Conservation (phyloP, 2,329 filamentous ascomycete species). For the Aspergillus vadensis region DNA sequence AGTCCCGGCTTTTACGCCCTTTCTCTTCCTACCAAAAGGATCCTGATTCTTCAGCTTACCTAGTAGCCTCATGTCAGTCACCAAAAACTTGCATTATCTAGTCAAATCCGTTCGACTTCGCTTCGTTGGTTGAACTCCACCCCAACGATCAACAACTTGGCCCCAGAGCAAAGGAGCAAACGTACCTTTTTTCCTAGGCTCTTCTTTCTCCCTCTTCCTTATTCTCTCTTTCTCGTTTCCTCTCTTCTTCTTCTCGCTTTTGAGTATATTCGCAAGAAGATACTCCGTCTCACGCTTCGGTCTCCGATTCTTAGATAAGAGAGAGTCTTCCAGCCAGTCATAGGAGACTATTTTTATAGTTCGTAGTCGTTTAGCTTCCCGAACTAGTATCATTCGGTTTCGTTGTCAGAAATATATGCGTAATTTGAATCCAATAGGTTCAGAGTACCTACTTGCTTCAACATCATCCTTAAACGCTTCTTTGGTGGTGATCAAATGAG, state of each 20-base stretch:
- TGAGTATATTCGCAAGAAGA: conserved; percentile 42
- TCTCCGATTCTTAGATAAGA: conserved; percentile 34
- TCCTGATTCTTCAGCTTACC: neutral
- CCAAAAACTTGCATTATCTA: too few relatives aligned
- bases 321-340: conserved; percentile 52
- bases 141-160: too few relatives aligned
- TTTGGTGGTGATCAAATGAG: conserved; percentile 70
- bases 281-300: conserved; percentile 41
- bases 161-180: neutral
- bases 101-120: too few relatives aligned
- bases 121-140: too few relatives aligned
- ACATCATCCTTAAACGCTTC: conserved; percentile 59
- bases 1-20: neutral
- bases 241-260: conserved; percentile 24
- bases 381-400: conserved; percentile 37
- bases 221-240: neutral
- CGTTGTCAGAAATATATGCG: conserved; percentile 18
- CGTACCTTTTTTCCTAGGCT: neutral
- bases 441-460: conserved; percentile 39
- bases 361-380: conserved; percentile 39
- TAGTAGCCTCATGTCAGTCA: neutral
- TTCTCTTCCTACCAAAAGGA: neutral
- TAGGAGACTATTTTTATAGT: conserved; percentile 48
- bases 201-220: neutral
- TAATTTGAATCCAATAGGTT: too few relatives aligned